A percentile compares a stretch with the other conserved stretches of the same genome.
Evolutionary conservation across 2,329 filamentous ascomycete species (phyloP).

Genomic region (Colletotrichum sp.): DNA sequence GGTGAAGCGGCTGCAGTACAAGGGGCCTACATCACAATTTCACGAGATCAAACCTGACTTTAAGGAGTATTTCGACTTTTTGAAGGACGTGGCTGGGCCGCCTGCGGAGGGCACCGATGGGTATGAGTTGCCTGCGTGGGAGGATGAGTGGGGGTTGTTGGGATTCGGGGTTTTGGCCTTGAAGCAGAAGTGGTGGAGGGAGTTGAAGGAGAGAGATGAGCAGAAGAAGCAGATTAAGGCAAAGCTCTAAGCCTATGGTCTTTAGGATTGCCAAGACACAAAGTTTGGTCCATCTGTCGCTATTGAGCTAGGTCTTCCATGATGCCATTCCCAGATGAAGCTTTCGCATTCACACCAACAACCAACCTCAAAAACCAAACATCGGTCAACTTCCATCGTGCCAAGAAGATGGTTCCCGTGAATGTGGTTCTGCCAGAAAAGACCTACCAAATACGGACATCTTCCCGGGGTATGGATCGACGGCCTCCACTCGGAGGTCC

Average conservation of each 20-base stretch:
- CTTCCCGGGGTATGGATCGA: background rate
- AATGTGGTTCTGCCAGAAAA: background rate
- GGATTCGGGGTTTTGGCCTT: slow-evolving; percentile 32
- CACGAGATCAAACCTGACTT: slow-evolving; percentile 39
- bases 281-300: background rate
- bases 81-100: slow-evolving; percentile 45
- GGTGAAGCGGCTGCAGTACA: slow-evolving; percentile 27
- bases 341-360: background rate
- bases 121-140: slow-evolving; percentile 44
- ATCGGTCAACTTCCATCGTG: background rate
- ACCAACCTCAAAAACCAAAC: background rate
- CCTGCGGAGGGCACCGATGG: slow-evolving; percentile 40
- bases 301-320: background rate
- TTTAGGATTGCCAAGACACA: background rate
- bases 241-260: background rate
- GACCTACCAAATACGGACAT: background rate
- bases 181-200: slow-evolving; percentile 33
- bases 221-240: slow-evolving; percentile 1
- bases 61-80: slow-evolving; percentile 40
- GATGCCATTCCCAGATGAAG: background rate
- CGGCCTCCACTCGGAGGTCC: background rate
- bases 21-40: slow-evolving; percentile 33
- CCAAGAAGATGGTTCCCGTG: background rate
- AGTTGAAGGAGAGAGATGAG: slow-evolving; percentile 28
- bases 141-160: slow-evolving; percentile 40